Conservation (phyloP, 495 filamentous ascomycete genomes). For the Neurospora sp. region DNA sequence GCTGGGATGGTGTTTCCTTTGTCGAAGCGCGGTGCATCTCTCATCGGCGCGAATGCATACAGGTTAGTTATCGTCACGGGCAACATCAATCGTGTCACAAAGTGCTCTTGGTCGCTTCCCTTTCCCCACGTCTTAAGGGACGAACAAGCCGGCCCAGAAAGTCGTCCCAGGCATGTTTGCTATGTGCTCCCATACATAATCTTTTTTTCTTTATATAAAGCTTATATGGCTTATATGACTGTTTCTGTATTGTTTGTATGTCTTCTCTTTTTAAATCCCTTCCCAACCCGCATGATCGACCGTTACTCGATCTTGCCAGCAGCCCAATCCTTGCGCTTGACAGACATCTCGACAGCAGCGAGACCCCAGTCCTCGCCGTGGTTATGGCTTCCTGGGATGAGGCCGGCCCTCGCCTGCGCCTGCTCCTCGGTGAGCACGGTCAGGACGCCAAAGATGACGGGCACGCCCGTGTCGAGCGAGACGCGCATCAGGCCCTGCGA, state of each 20-base stretch:
- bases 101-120: neutral
- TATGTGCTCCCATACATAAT: neutral
- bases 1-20: neutral
- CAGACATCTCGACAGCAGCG: slow-evolving; percentile 62
- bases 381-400: slow-evolving; percentile 57
- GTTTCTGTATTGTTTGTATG: neutral
- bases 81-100: neutral
- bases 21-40: neutral
- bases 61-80: neutral
- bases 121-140: neutral
- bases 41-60: neutral
- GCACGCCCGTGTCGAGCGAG: slow-evolving; percentile 76
- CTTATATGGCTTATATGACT: neutral
- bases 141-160: neutral
- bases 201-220: slow-evolving; percentile 1
- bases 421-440: slow-evolving; percentile 86
- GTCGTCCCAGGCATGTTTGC: neutral
- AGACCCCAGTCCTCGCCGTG: slow-evolving; percentile 86
- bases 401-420: slow-evolving; percentile 73
- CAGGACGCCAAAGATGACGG: slow-evolving; percentile 86
- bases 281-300: neutral
- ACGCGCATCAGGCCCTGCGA: slow-evolving; percentile 89
- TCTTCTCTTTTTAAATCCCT: neutral
- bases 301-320: slow-evolving; percentile 47
- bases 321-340: slow-evolving; percentile 59